Evolutionary conservation across 1,139 yeast species (phyloP), one percentile per base, ranked within the genome.

Genomic region (Hansenula anomala): DNA sequence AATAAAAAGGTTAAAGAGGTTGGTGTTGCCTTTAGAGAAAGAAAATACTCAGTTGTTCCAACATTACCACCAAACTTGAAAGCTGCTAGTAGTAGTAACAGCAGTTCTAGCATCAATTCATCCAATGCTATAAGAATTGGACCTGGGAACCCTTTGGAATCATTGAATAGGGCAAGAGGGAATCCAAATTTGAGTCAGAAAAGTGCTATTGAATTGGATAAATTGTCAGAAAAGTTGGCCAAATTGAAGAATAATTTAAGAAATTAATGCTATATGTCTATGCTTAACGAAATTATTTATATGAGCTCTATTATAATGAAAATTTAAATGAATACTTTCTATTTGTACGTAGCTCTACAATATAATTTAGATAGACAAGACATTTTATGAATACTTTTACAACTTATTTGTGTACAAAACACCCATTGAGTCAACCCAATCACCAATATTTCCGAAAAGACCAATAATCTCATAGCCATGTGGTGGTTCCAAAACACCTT

Each of bases 351-450:
- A n/a, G n/a, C n/a, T n/a, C n/a, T n/a, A n/a, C n/a, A n/a, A n/a
- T n/a, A n/a, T n/a, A n/a, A n/a, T n/a, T n/a, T n/a, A n/a, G n/a
- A n/a, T n/a, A n/a, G n/a, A n/a, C n/a, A n/a, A n/a, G n/a, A n/a
- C n/a, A n/a, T n/a, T n/a, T n/a, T n/a, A n/a, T n/a, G n/a, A n/a
- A n/a, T n/a, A n/a, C n/a, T n/a, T n/a, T n/a, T n/a, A n/a, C n/a
- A n/a, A n/a, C n/a, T n/a, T n/a, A n/a, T n/a, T 6, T 20, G 61
- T 63, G 33, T 63, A 64, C 12, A 64, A 42, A 28, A 64, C 56
- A 41, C 96, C 95, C 30, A 87, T 52, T 0, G 88, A 85, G 50
- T 81, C 79, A 34, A 82, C 59, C 96, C 96, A 88, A 18, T 59
- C 54, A 0, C 81, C 81, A 17, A 73, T 56, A 49, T 73, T 73